Conservation (phyloP, 345 rosid species). For the Citrus cavaleriei region DNA sequence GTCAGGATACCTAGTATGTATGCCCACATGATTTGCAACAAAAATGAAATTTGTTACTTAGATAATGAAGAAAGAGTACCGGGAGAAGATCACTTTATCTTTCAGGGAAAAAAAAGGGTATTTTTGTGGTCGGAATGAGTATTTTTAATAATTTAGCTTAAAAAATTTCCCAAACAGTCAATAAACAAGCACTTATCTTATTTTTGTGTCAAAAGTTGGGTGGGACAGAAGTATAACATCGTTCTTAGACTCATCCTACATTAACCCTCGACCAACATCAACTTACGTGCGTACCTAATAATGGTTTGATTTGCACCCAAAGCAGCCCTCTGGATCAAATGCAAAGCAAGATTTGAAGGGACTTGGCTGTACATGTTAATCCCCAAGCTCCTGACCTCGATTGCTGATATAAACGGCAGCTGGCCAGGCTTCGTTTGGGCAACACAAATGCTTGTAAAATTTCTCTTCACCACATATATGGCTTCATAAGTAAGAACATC, state of each 20-base stretch:
- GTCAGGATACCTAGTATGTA: slow-evolving; percentile 8
- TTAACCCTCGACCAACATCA: too few species aligned
- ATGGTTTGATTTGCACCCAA: slow-evolving; percentile 2
- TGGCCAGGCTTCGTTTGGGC: slow-evolving; percentile 26
- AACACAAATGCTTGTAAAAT: slow-evolving; percentile 16
- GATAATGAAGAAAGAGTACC: too few species aligned
- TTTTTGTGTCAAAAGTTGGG: too few species aligned
- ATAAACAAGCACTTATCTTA: too few species aligned
- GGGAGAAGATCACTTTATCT: too few species aligned
- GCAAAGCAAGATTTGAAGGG: slow-evolving; percentile 10
- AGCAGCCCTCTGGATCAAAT: neutral
- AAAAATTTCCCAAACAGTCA: too few species aligned
- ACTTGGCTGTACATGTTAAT: slow-evolving; percentile 11
- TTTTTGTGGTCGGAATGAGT: too few species aligned
- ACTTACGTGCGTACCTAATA: neutral
- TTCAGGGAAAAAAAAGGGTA: too few species aligned
- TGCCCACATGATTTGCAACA: neutral
- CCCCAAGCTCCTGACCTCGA: slow-evolving; percentile 22
- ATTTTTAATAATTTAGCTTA: too few species aligned
- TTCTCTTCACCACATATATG: slow-evolving; percentile 1
- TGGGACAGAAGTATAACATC: too few species aligned
- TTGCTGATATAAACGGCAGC: slow-evolving; percentile 29
- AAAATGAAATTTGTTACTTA: neutral
- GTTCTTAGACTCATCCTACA: too few species aligned
- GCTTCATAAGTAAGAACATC: slow-evolving; percentile 12